Percentiles rank a stretch among this genome's conserved stretches.
phyloP scores from a whole-genome alignment of 1,284 basidiomycete species.

The Cryptococcus maquisensis region DNA sequence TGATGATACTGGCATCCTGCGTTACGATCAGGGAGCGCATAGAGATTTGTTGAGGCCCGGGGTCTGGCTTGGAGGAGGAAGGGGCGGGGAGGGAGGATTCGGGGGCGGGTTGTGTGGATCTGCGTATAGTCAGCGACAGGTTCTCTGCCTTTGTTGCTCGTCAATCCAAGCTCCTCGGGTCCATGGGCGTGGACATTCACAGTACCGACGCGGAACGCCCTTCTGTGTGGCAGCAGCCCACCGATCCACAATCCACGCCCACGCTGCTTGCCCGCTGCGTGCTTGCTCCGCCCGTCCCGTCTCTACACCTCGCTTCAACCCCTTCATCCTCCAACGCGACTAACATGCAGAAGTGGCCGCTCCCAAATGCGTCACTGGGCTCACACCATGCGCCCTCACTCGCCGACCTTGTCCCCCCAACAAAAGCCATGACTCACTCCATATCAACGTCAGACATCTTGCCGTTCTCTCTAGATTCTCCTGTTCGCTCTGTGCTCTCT shows the following conservation, averaged over 20 bases:
- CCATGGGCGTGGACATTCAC: too few relatives aligned
- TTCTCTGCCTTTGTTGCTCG: neutral
- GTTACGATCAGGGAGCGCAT: slow-evolving; percentile 97
- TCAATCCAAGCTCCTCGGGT: neutral
- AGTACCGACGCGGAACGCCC: too few relatives aligned
- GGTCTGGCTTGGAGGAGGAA: slow-evolving; percentile 36
- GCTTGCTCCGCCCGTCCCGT: too few relatives aligned
- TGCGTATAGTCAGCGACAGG: neutral
- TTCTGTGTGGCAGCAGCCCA: too few relatives aligned
- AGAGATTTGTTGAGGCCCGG: slow-evolving; percentile 59
- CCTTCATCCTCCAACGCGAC: too few relatives aligned
- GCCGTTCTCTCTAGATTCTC: neutral
- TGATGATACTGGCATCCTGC: slow-evolving; percentile 98
- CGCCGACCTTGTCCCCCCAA: too few relatives aligned
- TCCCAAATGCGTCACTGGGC: neutral
- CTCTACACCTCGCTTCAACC: too few relatives aligned
- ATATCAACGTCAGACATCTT: slow-evolving; percentile 42
- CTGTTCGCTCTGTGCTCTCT: neutral
- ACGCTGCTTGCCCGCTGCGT: too few relatives aligned
- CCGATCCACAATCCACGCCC: too few relatives aligned
- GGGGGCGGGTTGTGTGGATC: slow-evolving; percentile 20
- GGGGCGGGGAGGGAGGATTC: slow-evolving; percentile 28
- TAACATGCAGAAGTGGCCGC: too few relatives aligned
- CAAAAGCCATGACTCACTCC: slow-evolving; percentile 36
- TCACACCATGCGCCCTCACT: neutral